Percentiles rank a stretch among this genome's conserved stretches.
Conservation (phyloP, 768 basidiomycete species). For the Harrya chromipes region DNA sequence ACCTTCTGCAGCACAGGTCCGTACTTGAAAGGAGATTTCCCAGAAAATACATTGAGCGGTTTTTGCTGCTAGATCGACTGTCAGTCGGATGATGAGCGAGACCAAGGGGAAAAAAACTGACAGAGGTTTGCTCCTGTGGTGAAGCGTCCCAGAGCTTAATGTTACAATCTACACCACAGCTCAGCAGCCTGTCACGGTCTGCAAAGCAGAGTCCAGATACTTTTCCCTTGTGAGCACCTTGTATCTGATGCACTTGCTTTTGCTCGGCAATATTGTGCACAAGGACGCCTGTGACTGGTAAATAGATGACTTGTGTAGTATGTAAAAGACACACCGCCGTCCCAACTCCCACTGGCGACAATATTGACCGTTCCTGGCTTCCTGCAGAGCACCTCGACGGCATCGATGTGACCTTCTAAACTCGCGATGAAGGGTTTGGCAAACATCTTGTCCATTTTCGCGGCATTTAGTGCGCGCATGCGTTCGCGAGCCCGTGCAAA, state of each 20-base stretch:
- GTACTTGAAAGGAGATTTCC: slow-evolving; percentile 91
- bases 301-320: neutral
- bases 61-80: slow-evolving; percentile 33
- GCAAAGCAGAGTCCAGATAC: slow-evolving; percentile 80
- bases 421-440: slow-evolving; percentile 93
- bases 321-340: slow-evolving; percentile 68
- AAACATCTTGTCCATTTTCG: slow-evolving; percentile 96
- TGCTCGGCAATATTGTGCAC: slow-evolving; percentile 74
- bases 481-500: slow-evolving; percentile 92
- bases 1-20: slow-evolving; percentile 17
- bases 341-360: slow-evolving; percentile 92
- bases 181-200: slow-evolving; percentile 58
- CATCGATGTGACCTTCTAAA: slow-evolving; percentile 91
- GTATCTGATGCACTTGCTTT: slow-evolving; percentile 52
- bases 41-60: slow-evolving; percentile 77
- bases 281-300: slow-evolving; percentile 60
- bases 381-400: slow-evolving; percentile 81
- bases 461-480: slow-evolving; percentile 89
- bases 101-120: slow-evolving; percentile 21
- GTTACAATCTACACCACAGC: slow-evolving; percentile 79
- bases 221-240: slow-evolving; percentile 80
- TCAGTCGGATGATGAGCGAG: neutral
- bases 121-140: slow-evolving; percentile 36
- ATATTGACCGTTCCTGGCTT: slow-evolving; percentile 70
- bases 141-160: slow-evolving; percentile 76